Base-by-base conservation (phyloP, 1,284 basidiomycete species). In the Malassezia sympodialis region DNA sequence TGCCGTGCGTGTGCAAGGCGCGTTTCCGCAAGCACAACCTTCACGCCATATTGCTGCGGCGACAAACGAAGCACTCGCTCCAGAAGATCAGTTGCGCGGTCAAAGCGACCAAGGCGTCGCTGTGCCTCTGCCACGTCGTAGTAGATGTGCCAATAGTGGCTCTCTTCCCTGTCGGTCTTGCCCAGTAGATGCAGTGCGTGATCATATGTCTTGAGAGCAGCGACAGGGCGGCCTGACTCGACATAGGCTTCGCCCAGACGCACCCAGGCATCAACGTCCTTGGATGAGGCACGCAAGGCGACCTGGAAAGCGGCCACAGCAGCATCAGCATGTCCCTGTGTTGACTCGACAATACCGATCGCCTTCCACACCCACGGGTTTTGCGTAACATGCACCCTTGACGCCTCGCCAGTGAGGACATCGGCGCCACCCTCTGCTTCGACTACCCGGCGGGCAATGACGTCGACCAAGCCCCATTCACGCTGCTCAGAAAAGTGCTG, bases 301-400 rank as follows among this genome's bases (percentile, higher is more conserved):
- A 91, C 81, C 69, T 98, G 93, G 65, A 93, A 85, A 0, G 88
- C 84, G 60, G 85, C 81, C 41, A 93, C 89, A 3, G 93, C 90
- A 39, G 82, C 78, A 10, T 81, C 70, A 67, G 85, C 89, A 58
- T 87, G 84, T 53, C 82, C 81, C 52, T 84, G 83, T 61, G 83
- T 48, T 77, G 96, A 78, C 71, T 96, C 89, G 1, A 93, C 90
- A 1, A 88, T 83, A 1, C 94, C 94, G 26, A 94, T 79, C 10
- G 94, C 93, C 76, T 96, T 96, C 90, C 91, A 98, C 1, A 94
- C 94, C 94, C 94, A 99, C 2, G 86, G 82, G 66, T 77, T 91
- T 39, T 83, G 83, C 0, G 89, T 87, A 30, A 66, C 55, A 42
- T 70, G 49, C 34, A 48, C 30, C 15, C 24, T 23, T 15, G 47